Evolutionary conservation across 768 basidiomycete genomes (phyloP).

Genomic region (Podaxis sp.): DNA sequence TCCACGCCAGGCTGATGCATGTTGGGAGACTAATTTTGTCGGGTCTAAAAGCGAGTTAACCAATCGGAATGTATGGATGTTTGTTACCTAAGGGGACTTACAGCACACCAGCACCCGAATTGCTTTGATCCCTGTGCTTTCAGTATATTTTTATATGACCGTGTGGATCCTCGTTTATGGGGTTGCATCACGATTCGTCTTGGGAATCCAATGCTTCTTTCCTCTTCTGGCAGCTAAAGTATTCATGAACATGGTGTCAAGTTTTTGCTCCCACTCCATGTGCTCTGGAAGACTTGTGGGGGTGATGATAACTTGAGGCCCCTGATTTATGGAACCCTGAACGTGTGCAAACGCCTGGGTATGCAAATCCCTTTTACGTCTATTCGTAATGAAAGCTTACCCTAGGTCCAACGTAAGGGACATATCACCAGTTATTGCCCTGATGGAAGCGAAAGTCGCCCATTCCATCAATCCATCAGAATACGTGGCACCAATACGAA

Average conservation of each 20-base stretch:
- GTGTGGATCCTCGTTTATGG: slow-evolving; percentile 8
- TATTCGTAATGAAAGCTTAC: neutral
- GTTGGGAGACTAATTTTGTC: too few species aligned
- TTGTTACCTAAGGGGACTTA: neutral
- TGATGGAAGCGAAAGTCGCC: neutral
- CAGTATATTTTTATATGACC: slow-evolving; percentile 1
- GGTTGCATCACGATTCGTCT: neutral
- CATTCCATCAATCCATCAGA: neutral
- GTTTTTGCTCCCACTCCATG: neutral
- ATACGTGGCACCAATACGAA: neutral
- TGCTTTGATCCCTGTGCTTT: neutral
- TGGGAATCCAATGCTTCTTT: neutral
- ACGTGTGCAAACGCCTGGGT: neutral
- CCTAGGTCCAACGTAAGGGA: neutral
- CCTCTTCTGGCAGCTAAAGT: neutral
- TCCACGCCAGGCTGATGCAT: too few species aligned
- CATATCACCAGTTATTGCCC: neutral
- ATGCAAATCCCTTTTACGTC: neutral
- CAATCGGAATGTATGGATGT: neutral
- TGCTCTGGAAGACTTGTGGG: neutral
- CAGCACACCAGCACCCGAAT: neutral
- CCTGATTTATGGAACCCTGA: neutral
- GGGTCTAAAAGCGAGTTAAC: too few species aligned
- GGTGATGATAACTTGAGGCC: neutral
- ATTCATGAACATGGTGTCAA: neutral